phyloP scores from a whole-genome alignment of 1,284 basidiomycete genomes.

The Coniferiporia weirii region DNA sequence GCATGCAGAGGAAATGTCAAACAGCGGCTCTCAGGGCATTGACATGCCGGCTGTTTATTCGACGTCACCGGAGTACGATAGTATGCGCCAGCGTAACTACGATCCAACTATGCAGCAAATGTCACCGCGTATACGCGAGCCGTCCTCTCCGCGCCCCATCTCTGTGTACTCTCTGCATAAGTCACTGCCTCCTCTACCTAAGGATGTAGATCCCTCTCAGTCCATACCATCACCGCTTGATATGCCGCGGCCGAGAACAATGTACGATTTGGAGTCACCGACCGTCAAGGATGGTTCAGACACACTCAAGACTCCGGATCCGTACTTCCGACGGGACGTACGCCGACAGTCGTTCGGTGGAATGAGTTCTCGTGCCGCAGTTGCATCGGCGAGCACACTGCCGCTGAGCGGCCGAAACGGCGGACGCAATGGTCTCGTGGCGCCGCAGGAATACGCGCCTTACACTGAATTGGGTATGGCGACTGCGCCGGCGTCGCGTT shows the following conservation, averaged over 20 bases:
- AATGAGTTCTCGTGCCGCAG: slow-evolving; percentile 47
- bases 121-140: slow-evolving; percentile 27
- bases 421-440: slow-evolving; percentile 3
- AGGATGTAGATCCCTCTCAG: slow-evolving; percentile 40
- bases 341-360: slow-evolving; percentile 75
- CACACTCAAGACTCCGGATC: slow-evolving; percentile 50
- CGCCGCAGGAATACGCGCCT: slow-evolving; percentile 18
- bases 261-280: slow-evolving; percentile 52
- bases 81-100: slow-evolving; percentile 43
- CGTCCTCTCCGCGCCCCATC: slow-evolving; percentile 30
- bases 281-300: slow-evolving; percentile 13
- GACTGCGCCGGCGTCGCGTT: slow-evolving; percentile 32
- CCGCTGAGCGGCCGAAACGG: slow-evolving; percentile 27
- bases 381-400: slow-evolving; percentile 44
- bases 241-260: slow-evolving; percentile 51
- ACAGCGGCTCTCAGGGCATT: background rate
- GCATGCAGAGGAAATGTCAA: slow-evolving; percentile 13
- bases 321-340: slow-evolving; percentile 54
- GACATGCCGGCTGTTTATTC: background rate
- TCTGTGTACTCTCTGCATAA: slow-evolving; percentile 57
- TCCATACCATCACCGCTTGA: slow-evolving; percentile 32
- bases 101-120: slow-evolving; percentile 24
- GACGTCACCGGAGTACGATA: slow-evolving; percentile 48
- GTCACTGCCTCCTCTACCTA: slow-evolving; percentile 68
- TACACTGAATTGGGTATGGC: slow-evolving; percentile 58